Evolutionary conservation across 176 grass and related monocot species (phyloP).

Genomic region (Pontederia paniculata): DNA sequence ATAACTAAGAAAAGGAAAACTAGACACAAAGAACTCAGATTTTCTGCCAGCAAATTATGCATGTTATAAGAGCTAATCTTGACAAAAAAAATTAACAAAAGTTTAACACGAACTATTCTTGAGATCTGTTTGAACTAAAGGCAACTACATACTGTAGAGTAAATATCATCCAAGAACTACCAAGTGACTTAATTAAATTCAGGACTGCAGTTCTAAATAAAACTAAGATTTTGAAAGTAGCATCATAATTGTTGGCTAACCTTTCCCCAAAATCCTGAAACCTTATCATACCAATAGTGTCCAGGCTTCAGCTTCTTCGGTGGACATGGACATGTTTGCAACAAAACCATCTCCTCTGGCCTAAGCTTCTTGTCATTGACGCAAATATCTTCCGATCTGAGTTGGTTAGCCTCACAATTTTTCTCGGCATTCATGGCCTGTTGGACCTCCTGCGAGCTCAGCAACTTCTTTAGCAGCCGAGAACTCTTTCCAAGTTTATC

Average conservation of each 20-base stretch:
- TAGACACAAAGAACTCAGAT: not conserved
- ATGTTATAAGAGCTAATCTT: not conserved
- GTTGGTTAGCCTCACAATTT: constrained; percentile 58
- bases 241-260: constrained; percentile 22
- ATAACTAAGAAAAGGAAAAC: not conserved
- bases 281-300: constrained; percentile 93
- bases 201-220: too few species aligned
- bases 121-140: too few species aligned
- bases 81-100: too few species aligned
- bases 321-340: constrained; percentile 63
- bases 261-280: constrained; percentile 97
- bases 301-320: constrained; percentile 68
- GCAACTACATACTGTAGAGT: too few species aligned
- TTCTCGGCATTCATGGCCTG: constrained; percentile 66
- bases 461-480: constrained; percentile 50
- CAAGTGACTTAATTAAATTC: too few species aligned
- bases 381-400: constrained; percentile 61
- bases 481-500: constrained; percentile 52
- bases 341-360: constrained; percentile 46
- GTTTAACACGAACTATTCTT: too few species aligned
- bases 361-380: constrained; percentile 57
- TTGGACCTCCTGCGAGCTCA: constrained; percentile 56
- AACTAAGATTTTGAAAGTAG: not conserved
- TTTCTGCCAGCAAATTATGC: not conserved
- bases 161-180: too few species aligned